These are phyloP conservation scores for Bruguiera sexangula DNA, from an alignment of 345 rosid species.

Conservation along the genomic window DNA sequence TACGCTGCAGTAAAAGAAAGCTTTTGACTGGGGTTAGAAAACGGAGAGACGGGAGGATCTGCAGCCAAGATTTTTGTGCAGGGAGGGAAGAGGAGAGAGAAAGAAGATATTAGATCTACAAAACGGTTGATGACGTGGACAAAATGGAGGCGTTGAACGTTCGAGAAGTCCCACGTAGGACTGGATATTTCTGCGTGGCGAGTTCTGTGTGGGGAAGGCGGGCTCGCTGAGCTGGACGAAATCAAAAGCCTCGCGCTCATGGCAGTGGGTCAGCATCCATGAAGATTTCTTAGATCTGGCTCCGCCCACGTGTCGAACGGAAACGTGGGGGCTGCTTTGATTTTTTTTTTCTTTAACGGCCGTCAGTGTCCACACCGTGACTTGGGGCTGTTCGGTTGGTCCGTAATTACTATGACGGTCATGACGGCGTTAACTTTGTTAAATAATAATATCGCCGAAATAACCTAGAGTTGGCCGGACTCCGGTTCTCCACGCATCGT, in stretches of 20 bases:
- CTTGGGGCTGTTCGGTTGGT: too few relatives aligned
- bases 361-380: background rate
- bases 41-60: background rate
- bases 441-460: too few relatives aligned
- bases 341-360: slow-evolving; percentile 1
- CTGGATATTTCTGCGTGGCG: slow-evolving; percentile 33
- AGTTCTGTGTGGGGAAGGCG: background rate
- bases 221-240: slow-evolving; percentile 41
- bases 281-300: slow-evolving; percentile 19
- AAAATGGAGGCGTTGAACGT: slow-evolving; percentile 33
- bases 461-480: too few relatives aligned
- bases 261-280: slow-evolving; percentile 7
- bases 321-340: background rate
- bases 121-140: slow-evolving; percentile 42
- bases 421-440: background rate
- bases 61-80: too few relatives aligned
- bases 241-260: slow-evolving; percentile 38
- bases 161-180: slow-evolving; percentile 32
- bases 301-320: slow-evolving; percentile 15
- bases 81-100: slow-evolving; percentile 1
- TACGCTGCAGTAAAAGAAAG: background rate
- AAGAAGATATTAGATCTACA: slow-evolving; percentile 15
- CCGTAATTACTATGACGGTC: background rate
- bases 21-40: slow-evolving; percentile 20
- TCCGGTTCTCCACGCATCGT: too few relatives aligned